Evolutionary conservation across 768 basidiomycete genomes (phyloP), one percentile per base, ranked within the genome.

Genomic region (Leccinum variicolor): DNA sequence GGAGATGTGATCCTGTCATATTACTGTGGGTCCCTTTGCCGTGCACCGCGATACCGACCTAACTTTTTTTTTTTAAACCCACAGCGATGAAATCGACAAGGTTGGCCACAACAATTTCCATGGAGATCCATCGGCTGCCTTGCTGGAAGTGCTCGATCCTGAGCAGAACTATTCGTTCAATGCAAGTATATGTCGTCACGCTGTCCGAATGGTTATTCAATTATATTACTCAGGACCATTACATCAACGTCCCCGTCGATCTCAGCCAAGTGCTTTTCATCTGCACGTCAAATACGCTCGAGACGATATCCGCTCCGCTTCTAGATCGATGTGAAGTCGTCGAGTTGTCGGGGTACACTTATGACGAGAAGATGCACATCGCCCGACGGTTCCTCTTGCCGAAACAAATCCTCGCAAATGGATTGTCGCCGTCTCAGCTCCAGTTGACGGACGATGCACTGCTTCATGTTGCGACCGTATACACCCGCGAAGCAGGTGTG

Each of bases 401-500:
- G 5, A 96, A 95, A 71, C 94, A 96, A 69, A 77, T 95, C 41
- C 72, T 71, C 28, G 85, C 89, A 7, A 94, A 95, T 64, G 92
- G 89, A 0, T 77, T 97, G 51, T 73, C 81, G 6, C 73, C 78
- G 0, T 74, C 79, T 1, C 84, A 87, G 26, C 75, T 96, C 26
- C 71, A 75, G 21, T 74, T 97, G 45, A 84, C 84, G 0, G 86
- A 92, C 52, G 83, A 84, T 10, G 86, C 87, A 0, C 70, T 96
- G 29, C 73, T 87, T 54, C 81, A 84, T 52, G 81, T 96, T 50
- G 85, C 88, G 19, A 89, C 86, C 1, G 79, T 85, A 21, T 95
- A 93, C 65, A 95, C 94, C 2, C 79, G 91, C 6, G 94, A 98
- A 72, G 92, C 94, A 0, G 95, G 95, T 33, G 94, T 98, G n/a